Base-by-base conservation (phyloP, 2,329 filamentous ascomycete species). In the Metarhizium anisopliae region DNA sequence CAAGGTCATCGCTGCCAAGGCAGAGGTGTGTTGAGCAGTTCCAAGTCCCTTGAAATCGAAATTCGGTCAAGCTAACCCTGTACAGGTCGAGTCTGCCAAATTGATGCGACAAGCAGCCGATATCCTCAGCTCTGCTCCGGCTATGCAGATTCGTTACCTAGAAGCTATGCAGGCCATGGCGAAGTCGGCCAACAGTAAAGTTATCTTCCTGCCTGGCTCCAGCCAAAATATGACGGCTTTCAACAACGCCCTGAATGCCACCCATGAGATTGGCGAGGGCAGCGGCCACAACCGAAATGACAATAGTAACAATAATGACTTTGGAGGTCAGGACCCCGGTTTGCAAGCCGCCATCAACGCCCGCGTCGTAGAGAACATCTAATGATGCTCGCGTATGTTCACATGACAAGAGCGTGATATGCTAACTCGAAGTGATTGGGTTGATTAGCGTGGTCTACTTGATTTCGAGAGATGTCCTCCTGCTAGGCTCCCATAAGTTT, bases 161-260 rank as follows among this genome's bases (percentile, higher is more conserved):
- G 94, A 99, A 76, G 92, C 94, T 4, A 97, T 97, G 93, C 94
- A 97, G 72, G 83, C 90, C 47, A 99, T 99, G 93, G 94, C 94
- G 65, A 97, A 96, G 82, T 83, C 84, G 0, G 90, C 91, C 51
- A 95, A 92, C 73, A 85, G 81, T 74, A 95, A 95, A 75, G 87
- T 94, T 66, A 92, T 94, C 66, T 94, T 93, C 78, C 67, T 94
- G 65, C 88, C 87, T 10, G 83, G 77, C 10, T 68, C 71, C 50
- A 72, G 68, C 61, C 82, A 88, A 73, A 84, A 81, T 16, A 81
- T 86, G 66, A 59, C 67, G 62, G 45, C 66, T 45, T 70, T 80
- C 62, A 71, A 74, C 55, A 71, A 74, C 55, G 72, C 74, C 25
- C 68, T 78, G 18, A 74, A 80, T 32, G 59, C 68, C 38, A 14